Conservation (phyloP, 768 basidiomycete species). For the Xerocomellus chrysenteron region DNA sequence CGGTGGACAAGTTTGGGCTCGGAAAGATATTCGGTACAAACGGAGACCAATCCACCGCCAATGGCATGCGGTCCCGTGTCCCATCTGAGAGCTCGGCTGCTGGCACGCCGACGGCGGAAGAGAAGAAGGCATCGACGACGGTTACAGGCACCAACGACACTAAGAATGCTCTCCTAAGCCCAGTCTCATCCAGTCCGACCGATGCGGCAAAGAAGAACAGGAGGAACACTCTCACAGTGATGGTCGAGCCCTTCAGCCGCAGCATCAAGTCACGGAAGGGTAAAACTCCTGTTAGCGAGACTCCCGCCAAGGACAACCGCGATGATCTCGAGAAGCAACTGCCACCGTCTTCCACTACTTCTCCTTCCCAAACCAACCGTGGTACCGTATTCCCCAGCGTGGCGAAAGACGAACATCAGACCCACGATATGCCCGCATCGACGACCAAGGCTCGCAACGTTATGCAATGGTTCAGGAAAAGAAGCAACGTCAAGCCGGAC, state of each 20-base stretch:
- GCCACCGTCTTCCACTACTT: conserved; percentile 30
- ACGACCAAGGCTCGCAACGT: conserved; percentile 91
- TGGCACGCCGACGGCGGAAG: conserved; percentile 19
- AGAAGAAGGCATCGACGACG: conserved; percentile 14
- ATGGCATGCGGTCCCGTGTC: conserved; percentile 39
- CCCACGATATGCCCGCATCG: conserved; percentile 57
- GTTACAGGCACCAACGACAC: conserved; percentile 18
- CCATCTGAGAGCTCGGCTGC: conserved; percentile 41
- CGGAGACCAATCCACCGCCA: conserved; percentile 32
- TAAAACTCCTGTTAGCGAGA: conserved; percentile 33
- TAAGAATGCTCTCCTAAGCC: conserved; percentile 37
- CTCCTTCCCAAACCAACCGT: conserved; percentile 28
- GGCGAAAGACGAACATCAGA: conserved; percentile 25
- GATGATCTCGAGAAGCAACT: conserved; percentile 36
- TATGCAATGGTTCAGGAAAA: conserved; percentile 96
- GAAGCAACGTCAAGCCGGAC: conserved; percentile 48
- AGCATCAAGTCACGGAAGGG: conserved; percentile 38
- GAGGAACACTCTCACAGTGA: conserved; percentile 83
- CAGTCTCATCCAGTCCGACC: conserved; percentile 28
- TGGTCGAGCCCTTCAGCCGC: conserved; percentile 75
- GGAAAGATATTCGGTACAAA: conserved; percentile 66
- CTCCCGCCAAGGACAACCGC: conserved; percentile 45
- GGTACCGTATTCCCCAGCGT: conserved; percentile 27
- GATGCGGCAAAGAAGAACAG: conserved; percentile 55
- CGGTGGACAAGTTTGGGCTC: conserved; percentile 77